Conservation (phyloP, 768 basidiomycete genomes). For the Pisolithus marmoratus region DNA sequence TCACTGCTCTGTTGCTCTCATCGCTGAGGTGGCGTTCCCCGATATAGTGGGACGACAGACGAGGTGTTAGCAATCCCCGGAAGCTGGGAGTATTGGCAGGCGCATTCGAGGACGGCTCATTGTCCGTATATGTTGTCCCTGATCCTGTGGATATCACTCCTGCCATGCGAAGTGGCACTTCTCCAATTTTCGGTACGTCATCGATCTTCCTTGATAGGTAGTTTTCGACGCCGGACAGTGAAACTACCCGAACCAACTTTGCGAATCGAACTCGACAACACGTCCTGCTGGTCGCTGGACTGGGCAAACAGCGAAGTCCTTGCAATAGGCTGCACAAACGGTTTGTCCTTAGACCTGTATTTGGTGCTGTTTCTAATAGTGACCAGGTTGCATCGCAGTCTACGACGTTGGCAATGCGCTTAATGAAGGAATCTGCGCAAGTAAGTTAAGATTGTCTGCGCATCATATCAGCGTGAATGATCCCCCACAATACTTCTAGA, state of each 20-base stretch:
- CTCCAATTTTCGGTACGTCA: conserved; percentile 48
- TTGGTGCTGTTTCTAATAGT: background rate
- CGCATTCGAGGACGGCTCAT: conserved; percentile 81
- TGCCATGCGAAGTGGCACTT: conserved; percentile 18
- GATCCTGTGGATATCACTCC: conserved; percentile 54
- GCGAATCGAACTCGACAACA: conserved; percentile 69
- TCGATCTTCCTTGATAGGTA: background rate
- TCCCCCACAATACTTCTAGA: conserved; percentile 11
- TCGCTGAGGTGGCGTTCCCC: conserved; percentile 2
- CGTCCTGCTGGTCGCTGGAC: conserved; percentile 75
- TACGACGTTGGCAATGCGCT: conserved; percentile 48
- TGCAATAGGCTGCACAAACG: conserved; percentile 81
- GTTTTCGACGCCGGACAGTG: conserved; percentile 33
- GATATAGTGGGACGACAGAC: conserved; percentile 15
- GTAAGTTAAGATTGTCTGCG: conserved; percentile 21
- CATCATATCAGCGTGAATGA: background rate
- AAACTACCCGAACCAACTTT: conserved; percentile 58
- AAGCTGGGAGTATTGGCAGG: conserved; percentile 85
- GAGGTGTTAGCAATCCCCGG: conserved; percentile 22
- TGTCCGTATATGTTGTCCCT: conserved; percentile 75
- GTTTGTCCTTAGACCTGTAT: conserved; percentile 31
- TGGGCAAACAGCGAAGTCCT: conserved; percentile 86
- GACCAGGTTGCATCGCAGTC: conserved; percentile 49
- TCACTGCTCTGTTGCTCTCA: background rate
- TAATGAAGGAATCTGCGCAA: conserved; percentile 22